Evolutionary conservation across 257 asterid species (phyloP), one percentile per base, ranked within the genome.

Genomic region (Gentiana dahurica): DNA sequence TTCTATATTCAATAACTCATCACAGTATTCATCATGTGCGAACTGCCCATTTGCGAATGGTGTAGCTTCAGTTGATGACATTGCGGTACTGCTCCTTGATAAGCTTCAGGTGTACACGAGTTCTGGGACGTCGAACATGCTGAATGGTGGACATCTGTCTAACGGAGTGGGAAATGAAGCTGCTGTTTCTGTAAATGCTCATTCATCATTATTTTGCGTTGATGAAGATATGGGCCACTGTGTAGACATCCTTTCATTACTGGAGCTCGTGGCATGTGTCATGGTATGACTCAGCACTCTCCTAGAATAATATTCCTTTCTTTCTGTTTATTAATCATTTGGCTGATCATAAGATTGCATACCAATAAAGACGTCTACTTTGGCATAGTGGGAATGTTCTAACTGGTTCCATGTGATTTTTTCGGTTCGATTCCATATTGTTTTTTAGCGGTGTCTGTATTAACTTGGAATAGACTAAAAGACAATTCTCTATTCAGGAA

Each of bases 11-110:
- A 72, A 47, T 66, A 58, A 45, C 36, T 60, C 54, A 35, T 68
- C 71, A 60, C 65, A 69, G 65, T 38, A 57, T 53, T 80, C 80
- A 68, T 53, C 69, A 24, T 77, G 82, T 62, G 12, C 69, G 57
- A 61, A 60, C 57, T 88, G 98, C 69, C 97, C 82, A 5, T 92
- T 92, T 81, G 72, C 75, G 41, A 75, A 73, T 50, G 85, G 74
- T 69, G 80, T 78, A 36, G 49, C 70, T 77, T 51, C 89, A 44
- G 59, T 83, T 75, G 86, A 83, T 57, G 69, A 58, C 57, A 74
- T 77, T 59, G 82, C 78, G 34, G 49, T 70, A 58, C 50, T 77
- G 73, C 87, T 92, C 51, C 61, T 88, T 60, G 83, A 80, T 63
- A 76, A 78, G 57, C 85, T 92, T 59, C 72, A 67, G 70, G 77